Evolutionary conservation across 2,329 filamentous ascomycete genomes (phyloP).

Genomic region (Fusarium annulatum): DNA sequence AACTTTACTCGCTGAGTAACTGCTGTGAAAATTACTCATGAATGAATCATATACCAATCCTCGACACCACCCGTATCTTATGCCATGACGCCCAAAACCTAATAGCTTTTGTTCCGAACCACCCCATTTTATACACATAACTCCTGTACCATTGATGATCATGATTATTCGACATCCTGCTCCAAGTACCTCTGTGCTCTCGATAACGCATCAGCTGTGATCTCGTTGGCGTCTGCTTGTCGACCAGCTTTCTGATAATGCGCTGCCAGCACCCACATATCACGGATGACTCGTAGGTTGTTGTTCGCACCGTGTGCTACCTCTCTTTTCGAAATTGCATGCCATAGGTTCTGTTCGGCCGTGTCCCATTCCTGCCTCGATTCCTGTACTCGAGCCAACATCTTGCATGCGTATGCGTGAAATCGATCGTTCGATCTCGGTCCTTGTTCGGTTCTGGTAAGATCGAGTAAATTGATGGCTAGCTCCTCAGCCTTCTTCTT

Average conservation of each 20-base stretch:
- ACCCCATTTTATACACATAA: conserved; percentile 3
- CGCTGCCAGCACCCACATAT: conserved; percentile 53
- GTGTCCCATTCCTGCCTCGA: conserved; percentile 47
- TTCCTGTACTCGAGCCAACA: conserved; percentile 51
- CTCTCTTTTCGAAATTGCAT: conserved; percentile 50
- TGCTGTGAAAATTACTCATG: neutral
- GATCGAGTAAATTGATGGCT: conserved; percentile 45
- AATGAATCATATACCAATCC: conserved; percentile 1
- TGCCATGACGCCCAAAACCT: conserved; percentile 13
- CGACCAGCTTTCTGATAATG: conserved; percentile 49
- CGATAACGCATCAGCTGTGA: conserved; percentile 48
- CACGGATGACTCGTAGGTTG: conserved; percentile 52
- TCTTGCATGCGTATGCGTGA: conserved; percentile 53
- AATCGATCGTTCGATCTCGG: conserved; percentile 50
- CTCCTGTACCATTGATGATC: conserved; percentile 1
- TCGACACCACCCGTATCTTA: neutral
- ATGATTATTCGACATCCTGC: conserved; percentile 31
- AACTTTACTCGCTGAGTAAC: neutral
- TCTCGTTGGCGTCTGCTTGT: conserved; percentile 42
- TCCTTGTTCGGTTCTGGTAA: conserved; percentile 38
- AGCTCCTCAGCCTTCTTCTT: conserved; percentile 47
- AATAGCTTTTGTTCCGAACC: neutral
- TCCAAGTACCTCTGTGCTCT: conserved; percentile 49
- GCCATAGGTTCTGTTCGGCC: conserved; percentile 50
- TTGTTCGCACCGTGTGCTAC: conserved; percentile 50